Percentiles rank a stretch among this genome's conserved stretches.
Evolutionary conservation across 495 filamentous ascomycete species (phyloP).

Genomic region (Entonaema liquescens): DNA sequence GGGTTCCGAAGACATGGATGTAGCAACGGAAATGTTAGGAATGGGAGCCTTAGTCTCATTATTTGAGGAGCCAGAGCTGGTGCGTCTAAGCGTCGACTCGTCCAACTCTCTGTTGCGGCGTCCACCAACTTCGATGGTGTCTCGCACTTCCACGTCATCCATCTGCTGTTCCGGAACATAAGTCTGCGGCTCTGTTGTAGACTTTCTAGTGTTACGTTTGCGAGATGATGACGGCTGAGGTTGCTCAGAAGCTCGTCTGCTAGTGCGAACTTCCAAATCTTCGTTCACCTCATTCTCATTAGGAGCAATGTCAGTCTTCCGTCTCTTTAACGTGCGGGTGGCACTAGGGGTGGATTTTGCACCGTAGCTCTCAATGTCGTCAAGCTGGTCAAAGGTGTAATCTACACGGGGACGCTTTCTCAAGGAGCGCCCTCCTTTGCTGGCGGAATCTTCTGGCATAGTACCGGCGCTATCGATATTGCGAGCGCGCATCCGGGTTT

Average conservation of each 20-base stretch:
- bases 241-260: slow-evolving; percentile 47
- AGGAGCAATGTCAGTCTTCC: slow-evolving; percentile 40
- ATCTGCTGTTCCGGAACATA: slow-evolving; percentile 45
- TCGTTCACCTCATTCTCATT: slow-evolving; percentile 42
- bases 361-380: slow-evolving; percentile 42
- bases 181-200: slow-evolving; percentile 39
- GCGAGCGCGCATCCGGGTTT: slow-evolving; percentile 47
- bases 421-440: slow-evolving; percentile 58
- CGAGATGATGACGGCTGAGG: slow-evolving; percentile 43
- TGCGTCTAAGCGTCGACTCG: slow-evolving; percentile 28
- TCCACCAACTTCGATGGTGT: slow-evolving; percentile 59
- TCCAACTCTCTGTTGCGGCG: slow-evolving; percentile 43
- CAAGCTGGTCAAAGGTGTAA: slow-evolving; percentile 56
- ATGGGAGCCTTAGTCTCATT: slow-evolving; percentile 18
- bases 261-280: slow-evolving; percentile 44
- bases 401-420: slow-evolving; percentile 57
- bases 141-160: slow-evolving; percentile 56
- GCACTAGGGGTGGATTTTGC: slow-evolving; percentile 40
- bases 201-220: slow-evolving; percentile 49
- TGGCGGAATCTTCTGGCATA: slow-evolving; percentile 48
- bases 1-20: background rate
- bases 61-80: slow-evolving; percentile 26
- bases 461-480: slow-evolving; percentile 38
- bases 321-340: slow-evolving; percentile 39
- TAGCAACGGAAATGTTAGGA: background rate